Evolutionary conservation across 352 stramenopile genomes (phyloP), one percentile per base, ranked within the genome.

Genomic region (Pythium volutum): DNA sequence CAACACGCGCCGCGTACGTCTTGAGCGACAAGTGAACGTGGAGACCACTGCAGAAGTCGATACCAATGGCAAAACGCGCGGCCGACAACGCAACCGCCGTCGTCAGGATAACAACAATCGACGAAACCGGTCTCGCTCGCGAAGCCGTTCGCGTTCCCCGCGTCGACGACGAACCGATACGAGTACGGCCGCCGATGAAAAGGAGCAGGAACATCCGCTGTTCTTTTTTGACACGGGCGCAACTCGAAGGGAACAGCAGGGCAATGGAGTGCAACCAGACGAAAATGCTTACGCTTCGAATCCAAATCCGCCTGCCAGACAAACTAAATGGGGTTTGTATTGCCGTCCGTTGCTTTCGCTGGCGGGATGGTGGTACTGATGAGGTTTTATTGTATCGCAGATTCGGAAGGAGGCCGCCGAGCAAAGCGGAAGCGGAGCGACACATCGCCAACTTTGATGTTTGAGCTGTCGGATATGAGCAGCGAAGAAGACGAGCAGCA

Each of bases 401-500:
- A 62, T 3, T 0, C 34, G 16, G 58, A 39, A 38, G 16, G 2
- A 18, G 33, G 43, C 15, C 58, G 49, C 11, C 42, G 39, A 45
- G 45, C 29, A 16, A 67, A 67, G 52, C 33, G 60, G 14, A 59
- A 63, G 36, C 53, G 53, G n/a, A 22, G 41, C 16, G 38, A 59
- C 8, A 25, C 61, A 20, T 39, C 41, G 20, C 9, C 14, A 7
- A 36, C 1, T 2, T 27, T 59, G 43, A 55, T 34, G 27, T 64
- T 69, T 39, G 49, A 64, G 26, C 42, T 69, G 11, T 69, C 62
- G 2, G 62, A 69, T 39, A 61, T 69, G 62, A 69, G 62, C 55
- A 69, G 62, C 26, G 54, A 64, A 51, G 62, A 69, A 31, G 62
- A 69, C 42, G 61, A 69, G 26, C 62, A 69, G 25, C 62, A 60